These are phyloP conservation scores for Nidularia pulvinata DNA, from an alignment of 768 basidiomycete genomes.

Conservation along the genomic window DNA sequence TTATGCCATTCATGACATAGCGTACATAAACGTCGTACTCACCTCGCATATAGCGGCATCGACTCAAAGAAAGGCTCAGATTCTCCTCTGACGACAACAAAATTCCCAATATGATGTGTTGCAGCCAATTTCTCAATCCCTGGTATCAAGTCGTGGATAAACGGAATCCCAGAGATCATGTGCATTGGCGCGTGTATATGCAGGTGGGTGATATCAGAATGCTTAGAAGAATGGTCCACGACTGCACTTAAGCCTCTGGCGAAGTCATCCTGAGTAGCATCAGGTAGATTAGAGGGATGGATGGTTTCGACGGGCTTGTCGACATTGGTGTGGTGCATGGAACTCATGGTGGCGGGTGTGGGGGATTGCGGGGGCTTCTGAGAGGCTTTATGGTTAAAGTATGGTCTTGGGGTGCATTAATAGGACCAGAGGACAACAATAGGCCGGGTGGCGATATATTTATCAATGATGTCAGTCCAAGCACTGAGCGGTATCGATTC, in stretches of 20 bases:
- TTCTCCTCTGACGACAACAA: conserved; percentile 45
- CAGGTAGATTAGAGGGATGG: conserved; percentile 32
- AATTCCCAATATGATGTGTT: conserved; percentile 60
- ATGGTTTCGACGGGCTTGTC: conserved; percentile 18
- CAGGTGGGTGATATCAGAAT: conserved; percentile 17
- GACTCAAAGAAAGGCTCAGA: conserved; percentile 62
- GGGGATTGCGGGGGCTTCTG: neutral
- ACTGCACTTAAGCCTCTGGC: conserved; percentile 29
- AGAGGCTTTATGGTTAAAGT: no score
- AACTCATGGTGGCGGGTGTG: conserved; percentile 1
- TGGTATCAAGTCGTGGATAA: conserved; percentile 49
- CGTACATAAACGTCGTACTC: neutral
- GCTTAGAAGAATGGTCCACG: conserved; percentile 30
- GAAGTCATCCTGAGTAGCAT: conserved; percentile 24
- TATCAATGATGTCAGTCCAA: no score
- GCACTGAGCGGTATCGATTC: no score
- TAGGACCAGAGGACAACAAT: neutral
- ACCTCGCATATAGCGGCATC: conserved; percentile 72
- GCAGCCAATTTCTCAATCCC: conserved; percentile 53
- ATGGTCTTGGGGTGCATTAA: no score
- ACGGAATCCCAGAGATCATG: conserved; percentile 21
- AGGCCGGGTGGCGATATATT: neutral
- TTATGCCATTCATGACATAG: no score
- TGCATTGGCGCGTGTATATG: conserved; percentile 29
- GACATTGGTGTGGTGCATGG: conserved; percentile 6